These are phyloP conservation scores for Colletotrichum sp. DNA, from an alignment of 2,329 filamentous ascomycete genomes.

Conservation along the genomic window DNA sequence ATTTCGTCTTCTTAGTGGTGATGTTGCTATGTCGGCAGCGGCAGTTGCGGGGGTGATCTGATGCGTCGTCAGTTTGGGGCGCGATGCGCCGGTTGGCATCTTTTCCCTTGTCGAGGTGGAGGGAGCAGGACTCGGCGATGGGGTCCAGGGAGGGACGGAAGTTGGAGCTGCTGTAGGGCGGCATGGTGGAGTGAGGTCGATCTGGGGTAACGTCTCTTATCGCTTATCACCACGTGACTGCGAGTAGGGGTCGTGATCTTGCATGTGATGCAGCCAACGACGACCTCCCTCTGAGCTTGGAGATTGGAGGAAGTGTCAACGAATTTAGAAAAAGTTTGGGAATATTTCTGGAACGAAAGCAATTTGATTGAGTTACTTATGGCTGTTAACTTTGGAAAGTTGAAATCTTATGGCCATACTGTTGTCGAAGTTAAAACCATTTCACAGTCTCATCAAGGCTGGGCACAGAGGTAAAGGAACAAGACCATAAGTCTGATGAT, in stretches of 20 bases:
- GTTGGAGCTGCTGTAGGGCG: conserved; percentile 5
- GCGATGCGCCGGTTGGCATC: conserved; percentile 13
- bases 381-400: too few species aligned
- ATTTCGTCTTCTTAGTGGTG: neutral
- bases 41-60: neutral
- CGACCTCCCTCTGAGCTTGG: neutral
- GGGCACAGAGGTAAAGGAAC: neutral
- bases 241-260: neutral
- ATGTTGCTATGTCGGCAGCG: neutral
- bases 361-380: too few species aligned
- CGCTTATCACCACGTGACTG: conserved; percentile 21
- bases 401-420: neutral
- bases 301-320: neutral
- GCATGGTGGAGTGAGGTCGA: conserved; percentile 13
- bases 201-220: conserved; percentile 7
- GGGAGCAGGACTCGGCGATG: conserved; percentile 6
- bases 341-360: neutral
- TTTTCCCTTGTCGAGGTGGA: neutral
- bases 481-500: fast-evolving
- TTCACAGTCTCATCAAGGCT: neutral
- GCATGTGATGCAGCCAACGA: conserved; percentile 8
- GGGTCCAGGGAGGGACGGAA: conserved; percentile 7
- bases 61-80: neutral
- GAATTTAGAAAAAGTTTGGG: fast-evolving
- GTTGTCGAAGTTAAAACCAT: neutral